Percentiles rank a stretch among this genome's conserved stretches.
phyloP scores from a whole-genome alignment of 78 protist species.

The Dictyostelium brefeldianum region DNA sequence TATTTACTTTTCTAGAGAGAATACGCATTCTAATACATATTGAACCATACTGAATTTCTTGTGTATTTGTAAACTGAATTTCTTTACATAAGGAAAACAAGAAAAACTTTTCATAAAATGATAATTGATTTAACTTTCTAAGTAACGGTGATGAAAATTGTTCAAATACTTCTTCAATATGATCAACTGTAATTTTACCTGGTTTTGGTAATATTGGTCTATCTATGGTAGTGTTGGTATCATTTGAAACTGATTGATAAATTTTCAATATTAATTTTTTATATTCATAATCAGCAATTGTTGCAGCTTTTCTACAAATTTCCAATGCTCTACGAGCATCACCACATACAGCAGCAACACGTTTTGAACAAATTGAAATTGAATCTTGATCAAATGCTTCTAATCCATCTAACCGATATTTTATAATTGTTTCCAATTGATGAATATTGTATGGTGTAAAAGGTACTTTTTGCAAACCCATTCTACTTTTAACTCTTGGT shows the following conservation, averaged over 20 bases:
- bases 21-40: not conserved
- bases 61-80: not conserved
- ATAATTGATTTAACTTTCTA: not conserved
- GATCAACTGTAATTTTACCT: not conserved
- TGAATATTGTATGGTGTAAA: conserved; percentile 33
- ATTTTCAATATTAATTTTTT: not conserved
- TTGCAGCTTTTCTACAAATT: conserved; percentile 67
- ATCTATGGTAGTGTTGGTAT: not conserved
- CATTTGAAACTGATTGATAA: not conserved
- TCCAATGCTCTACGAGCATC: conserved; percentile 83
- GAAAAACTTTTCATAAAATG: conserved; percentile 54
- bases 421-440: conserved; percentile 40
- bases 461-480: conserved; percentile 47
- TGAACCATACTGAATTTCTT: not conserved
- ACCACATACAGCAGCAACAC: conserved; percentile 76
- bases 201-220: not conserved
- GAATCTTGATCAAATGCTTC: conserved; percentile 78
- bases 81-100: conserved; percentile 4
- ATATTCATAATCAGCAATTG: conserved; percentile 26
- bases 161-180: conserved; percentile 52
- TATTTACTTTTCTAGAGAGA: not conserved
- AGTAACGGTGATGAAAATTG: not conserved
- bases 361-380: conserved; percentile 40
- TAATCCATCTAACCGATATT: conserved; percentile 53
- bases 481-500: conserved; percentile 59